These are phyloP conservation scores for Skeletonema tropicum DNA, from an alignment of 108 stramenopile species.

Conservation along the genomic window DNA sequence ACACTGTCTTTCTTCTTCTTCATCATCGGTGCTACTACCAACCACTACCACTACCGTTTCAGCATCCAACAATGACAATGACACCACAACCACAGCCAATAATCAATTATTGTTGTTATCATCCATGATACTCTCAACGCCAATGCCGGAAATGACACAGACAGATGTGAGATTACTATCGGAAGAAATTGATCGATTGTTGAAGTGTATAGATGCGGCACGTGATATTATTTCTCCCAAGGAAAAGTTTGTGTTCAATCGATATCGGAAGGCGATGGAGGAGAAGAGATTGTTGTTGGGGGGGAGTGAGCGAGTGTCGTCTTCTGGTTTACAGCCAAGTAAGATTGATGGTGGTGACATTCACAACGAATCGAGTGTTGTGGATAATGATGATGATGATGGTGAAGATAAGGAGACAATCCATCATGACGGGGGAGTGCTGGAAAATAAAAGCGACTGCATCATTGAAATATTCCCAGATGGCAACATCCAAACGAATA, in stretches of 20 bases:
- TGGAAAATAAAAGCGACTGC: constrained; percentile 41
- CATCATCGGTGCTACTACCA: not conserved
- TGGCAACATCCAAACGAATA: constrained; percentile 15
- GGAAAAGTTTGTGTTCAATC: constrained; percentile 49
- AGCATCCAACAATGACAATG: not conserved
- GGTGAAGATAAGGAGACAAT: not conserved
- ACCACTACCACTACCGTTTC: not conserved
- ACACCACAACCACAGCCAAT: not conserved
- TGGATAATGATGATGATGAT: not conserved
- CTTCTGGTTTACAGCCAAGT: not conserved
- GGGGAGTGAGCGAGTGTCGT: not conserved
- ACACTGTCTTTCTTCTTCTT: constrained; percentile 28
- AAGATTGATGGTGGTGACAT: not conserved
- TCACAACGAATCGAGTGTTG: not conserved
- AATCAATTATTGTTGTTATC: constrained; percentile 21
- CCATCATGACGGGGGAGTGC: constrained; percentile 24
- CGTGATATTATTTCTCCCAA: constrained; percentile 43
- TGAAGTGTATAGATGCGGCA: constrained; percentile 38
- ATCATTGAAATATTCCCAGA: constrained; percentile 35
- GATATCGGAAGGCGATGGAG: constrained; percentile 47
- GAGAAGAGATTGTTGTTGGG: constrained; percentile 14
- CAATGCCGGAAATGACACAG: constrained; percentile 31
- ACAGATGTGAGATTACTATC: constrained; percentile 35
- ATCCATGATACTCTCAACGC: constrained; percentile 29
- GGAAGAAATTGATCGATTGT: constrained; percentile 27